Conservation (phyloP, 495 filamentous ascomycete genomes). For the Melanomma pulvis-pyrius region DNA sequence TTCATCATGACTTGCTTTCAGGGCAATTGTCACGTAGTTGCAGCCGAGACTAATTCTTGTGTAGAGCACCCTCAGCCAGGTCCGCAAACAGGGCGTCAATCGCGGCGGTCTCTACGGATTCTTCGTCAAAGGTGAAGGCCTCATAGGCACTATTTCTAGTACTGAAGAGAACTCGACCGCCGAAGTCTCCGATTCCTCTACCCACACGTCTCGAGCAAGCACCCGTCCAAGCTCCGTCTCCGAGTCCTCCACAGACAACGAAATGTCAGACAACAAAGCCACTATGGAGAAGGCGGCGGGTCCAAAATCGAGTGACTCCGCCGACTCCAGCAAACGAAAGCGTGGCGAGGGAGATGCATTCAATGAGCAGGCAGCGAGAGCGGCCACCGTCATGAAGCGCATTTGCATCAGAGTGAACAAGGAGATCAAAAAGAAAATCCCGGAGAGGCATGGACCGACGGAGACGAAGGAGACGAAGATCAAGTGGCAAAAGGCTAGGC, state of each 20-base stretch:
- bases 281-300: not conserved
- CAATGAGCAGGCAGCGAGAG: not conserved
- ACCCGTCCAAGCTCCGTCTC: slow-evolving; percentile 25
- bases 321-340: slow-evolving; percentile 30
- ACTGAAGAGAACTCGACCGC: slow-evolving; percentile 22
- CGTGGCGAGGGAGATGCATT: slow-evolving; percentile 5
- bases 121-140: slow-evolving; percentile 74
- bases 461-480: slow-evolving; percentile 13
- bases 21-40: not conserved
- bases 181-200: slow-evolving; percentile 14
- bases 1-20: not conserved
- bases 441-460: not conserved
- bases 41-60: not conserved
- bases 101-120: slow-evolving; percentile 71
- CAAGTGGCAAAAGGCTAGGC: slow-evolving; percentile 15
- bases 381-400: not conserved
- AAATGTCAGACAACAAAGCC: not conserved
- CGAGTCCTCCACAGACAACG: slow-evolving; percentile 11
- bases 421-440: not conserved
- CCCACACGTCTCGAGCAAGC: slow-evolving; percentile 11
- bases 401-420: not conserved
- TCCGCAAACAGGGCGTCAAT: slow-evolving; percentile 43
- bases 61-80: slow-evolving; percentile 38
- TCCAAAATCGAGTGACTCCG: not conserved
- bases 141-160: slow-evolving; percentile 66